phyloP scores from a whole-genome alignment of 768 basidiomycete genomes.

The Leccinum rimulosum region DNA sequence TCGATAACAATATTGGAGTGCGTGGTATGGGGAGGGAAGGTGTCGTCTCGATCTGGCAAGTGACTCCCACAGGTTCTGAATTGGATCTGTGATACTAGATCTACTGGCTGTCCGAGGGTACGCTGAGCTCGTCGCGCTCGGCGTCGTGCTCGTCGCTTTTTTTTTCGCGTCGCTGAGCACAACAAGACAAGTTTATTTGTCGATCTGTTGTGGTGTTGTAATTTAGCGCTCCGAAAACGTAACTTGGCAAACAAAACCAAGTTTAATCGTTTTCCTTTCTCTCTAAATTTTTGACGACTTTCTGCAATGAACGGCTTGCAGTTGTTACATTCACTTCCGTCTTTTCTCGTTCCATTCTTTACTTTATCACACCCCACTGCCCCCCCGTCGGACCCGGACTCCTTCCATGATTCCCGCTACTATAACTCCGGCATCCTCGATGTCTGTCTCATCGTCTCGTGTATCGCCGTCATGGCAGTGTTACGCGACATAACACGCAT shows the following conservation, averaged over 20 bases:
- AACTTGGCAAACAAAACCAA: conserved; percentile 32
- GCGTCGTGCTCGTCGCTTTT: conserved; percentile 5
- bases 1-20: conserved; percentile 13
- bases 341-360: conserved; percentile 65
- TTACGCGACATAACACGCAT: conserved; percentile 78
- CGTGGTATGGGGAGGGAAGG: not conserved
- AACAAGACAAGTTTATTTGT: conserved; percentile 4
- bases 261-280: not conserved
- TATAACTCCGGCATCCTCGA: conserved; percentile 77
- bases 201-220: conserved; percentile 20
- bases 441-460: conserved; percentile 74
- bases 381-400: conserved; percentile 59
- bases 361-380: conserved; percentile 66
- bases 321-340: conserved; percentile 43
- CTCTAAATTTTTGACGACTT: conserved; percentile 34
- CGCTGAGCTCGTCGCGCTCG: not conserved
- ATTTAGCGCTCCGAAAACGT: conserved; percentile 28
- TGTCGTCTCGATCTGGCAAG: conserved; percentile 18
- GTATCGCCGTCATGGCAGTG: conserved; percentile 84
- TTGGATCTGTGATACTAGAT: not conserved
- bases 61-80: conserved; percentile 20
- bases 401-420: conserved; percentile 67
- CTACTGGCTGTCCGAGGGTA: not conserved
- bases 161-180: conserved; percentile 3
- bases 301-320: conserved; percentile 37